phyloP scores from a whole-genome alignment of 441 rosid genomes.

The Jatropha multifida region DNA sequence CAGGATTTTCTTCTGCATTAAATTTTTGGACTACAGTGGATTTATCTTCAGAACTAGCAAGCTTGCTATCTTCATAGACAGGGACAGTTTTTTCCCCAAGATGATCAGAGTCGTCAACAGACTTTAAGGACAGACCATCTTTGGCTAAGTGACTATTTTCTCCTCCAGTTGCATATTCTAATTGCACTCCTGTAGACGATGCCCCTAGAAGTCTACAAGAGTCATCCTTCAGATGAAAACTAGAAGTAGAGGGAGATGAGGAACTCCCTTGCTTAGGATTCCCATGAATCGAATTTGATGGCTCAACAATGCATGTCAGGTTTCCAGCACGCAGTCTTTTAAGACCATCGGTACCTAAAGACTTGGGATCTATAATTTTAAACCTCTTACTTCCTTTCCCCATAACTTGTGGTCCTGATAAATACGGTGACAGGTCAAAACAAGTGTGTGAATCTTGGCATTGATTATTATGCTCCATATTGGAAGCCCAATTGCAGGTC shows the following conservation, averaged over 20 bases:
- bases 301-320: slow-evolving; percentile 23
- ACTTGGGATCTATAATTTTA: slow-evolving; percentile 31
- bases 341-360: slow-evolving; percentile 22
- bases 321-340: slow-evolving; percentile 47
- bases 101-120: slow-evolving; percentile 20
- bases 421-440: slow-evolving; percentile 42
- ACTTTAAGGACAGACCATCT: slow-evolving; percentile 25
- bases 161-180: slow-evolving; percentile 20
- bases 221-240: slow-evolving; percentile 27
- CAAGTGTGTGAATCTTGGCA: slow-evolving; percentile 24
- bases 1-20: slow-evolving; percentile 36
- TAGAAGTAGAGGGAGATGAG: slow-evolving; percentile 24
- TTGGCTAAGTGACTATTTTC: slow-evolving; percentile 29
- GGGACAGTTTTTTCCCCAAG: slow-evolving; percentile 19
- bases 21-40: slow-evolving; percentile 25
- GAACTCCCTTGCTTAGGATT: slow-evolving; percentile 22
- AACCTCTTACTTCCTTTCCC: slow-evolving; percentile 62
- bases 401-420: slow-evolving; percentile 40
- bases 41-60: slow-evolving; percentile 26
- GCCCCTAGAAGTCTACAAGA: slow-evolving; percentile 27
- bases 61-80: slow-evolving; percentile 28
- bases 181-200: slow-evolving; percentile 24
- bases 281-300: slow-evolving; percentile 26
- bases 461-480: slow-evolving; percentile 28
- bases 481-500: slow-evolving; percentile 40